phyloP scores from a whole-genome alignment of 2,329 filamentous ascomycete genomes.

The Catunica adiposa region DNA sequence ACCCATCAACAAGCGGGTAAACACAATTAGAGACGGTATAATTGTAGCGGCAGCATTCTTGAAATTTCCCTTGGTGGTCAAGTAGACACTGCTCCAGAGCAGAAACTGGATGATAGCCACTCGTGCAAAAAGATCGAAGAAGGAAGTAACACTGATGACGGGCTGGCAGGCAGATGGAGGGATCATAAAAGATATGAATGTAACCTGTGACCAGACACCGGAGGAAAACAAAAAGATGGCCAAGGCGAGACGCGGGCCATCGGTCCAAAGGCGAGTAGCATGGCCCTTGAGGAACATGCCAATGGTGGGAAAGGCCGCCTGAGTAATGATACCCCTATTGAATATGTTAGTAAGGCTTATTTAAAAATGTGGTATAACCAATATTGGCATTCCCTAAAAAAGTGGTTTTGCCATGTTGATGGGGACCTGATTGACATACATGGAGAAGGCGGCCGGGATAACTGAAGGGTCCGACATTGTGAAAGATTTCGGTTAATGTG shows the following conservation, averaged over 20 bases:
- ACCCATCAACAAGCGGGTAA: constrained; percentile 34
- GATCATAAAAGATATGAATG: constrained; percentile 35
- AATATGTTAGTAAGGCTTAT: constrained; percentile 28
- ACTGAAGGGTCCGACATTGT: constrained; percentile 1
- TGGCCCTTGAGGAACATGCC: constrained; percentile 30
- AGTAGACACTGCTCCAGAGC: constrained; percentile 27
- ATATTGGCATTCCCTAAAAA: no score
- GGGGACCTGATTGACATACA: constrained; percentile 27
- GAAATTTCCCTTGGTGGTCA: not conserved
- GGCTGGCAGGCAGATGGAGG: constrained; percentile 32
- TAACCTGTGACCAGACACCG: constrained; percentile 36
- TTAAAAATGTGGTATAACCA: no score
- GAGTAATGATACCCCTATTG: constrained; percentile 40
- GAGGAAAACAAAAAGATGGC: constrained; percentile 34
- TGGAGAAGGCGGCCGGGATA: constrained; percentile 13
- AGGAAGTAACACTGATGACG: constrained; percentile 33
- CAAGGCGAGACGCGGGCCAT: constrained; percentile 50
- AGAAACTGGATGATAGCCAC: constrained; percentile 37
- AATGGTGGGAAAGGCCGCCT: constrained; percentile 31
- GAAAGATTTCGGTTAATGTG: not conserved
- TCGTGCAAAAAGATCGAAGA: constrained; percentile 41
- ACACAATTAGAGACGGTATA: constrained; percentile 30
- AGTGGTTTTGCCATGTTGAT: constrained; percentile 20
- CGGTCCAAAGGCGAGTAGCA: constrained; percentile 33
- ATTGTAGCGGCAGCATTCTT: constrained; percentile 22